Percentiles rank a stretch among this genome's conserved stretches.
These are phyloP conservation scores for Rhodomyrtus tomentosa DNA, from an alignment of 345 rosid species.

Conservation along the genomic window DNA sequence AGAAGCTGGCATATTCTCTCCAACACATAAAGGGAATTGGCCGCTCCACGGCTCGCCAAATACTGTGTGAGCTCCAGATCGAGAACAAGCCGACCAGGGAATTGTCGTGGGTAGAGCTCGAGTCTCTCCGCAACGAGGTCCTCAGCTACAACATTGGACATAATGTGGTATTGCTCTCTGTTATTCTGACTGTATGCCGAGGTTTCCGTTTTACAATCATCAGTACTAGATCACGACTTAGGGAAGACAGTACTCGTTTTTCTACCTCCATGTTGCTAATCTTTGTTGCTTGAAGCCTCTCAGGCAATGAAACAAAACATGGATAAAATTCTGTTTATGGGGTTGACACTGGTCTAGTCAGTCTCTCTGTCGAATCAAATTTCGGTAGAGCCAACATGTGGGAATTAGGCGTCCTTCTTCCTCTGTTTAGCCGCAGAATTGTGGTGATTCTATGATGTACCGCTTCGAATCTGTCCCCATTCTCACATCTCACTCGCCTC, in stretches of 20 bases:
- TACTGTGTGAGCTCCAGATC: conserved; percentile 44
- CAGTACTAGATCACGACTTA: not conserved
- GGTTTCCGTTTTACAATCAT: not conserved
- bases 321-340: not conserved
- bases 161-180: conserved; percentile 34
- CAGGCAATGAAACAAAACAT: conserved; percentile 7
- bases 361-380: not conserved
- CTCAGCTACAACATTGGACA: conserved; percentile 48
- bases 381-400: not conserved
- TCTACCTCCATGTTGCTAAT: not conserved
- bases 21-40: conserved; percentile 72
- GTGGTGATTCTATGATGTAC: not conserved
- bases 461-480: not conserved
- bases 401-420: not conserved
- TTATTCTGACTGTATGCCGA: not conserved
- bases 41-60: conserved; percentile 47
- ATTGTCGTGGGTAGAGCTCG: conserved; percentile 56
- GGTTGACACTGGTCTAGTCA: not conserved
- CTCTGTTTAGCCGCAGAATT: not conserved
- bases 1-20: conserved; percentile 46
- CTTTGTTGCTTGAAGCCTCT: not conserved
- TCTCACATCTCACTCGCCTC: not conserved
- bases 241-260: not conserved
- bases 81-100: conserved; percentile 61
- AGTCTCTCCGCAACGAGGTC: conserved; percentile 57